A percentile compares a stretch with the other conserved stretches of the same genome.
Evolutionary conservation across 306 rosid genomes (phyloP).

Genomic region (Calophaca sinica): DNA sequence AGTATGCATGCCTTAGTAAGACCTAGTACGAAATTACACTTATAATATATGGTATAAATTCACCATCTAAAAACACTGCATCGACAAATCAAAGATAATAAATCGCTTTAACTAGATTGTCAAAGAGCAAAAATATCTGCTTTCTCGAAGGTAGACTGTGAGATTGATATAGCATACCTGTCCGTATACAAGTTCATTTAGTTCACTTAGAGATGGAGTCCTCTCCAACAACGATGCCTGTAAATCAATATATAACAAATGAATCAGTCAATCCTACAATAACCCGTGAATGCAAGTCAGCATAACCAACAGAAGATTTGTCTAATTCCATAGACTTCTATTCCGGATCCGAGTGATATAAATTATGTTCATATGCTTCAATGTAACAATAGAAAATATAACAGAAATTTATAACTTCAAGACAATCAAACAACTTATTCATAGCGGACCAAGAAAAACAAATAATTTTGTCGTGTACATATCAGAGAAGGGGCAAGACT

Average conservation of each 20-base stretch:
- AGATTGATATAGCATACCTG: slow-evolving; percentile 68
- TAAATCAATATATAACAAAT: slow-evolving; percentile 51
- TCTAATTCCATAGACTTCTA: slow-evolving; percentile 35
- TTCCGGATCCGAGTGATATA: not conserved
- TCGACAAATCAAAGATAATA: slow-evolving; percentile 42
- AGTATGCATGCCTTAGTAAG: not conserved
- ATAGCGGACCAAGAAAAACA: slow-evolving; percentile 25
- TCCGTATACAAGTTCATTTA: slow-evolving; percentile 90
- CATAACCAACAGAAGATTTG: slow-evolving; percentile 3
- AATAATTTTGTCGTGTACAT: slow-evolving; percentile 17
- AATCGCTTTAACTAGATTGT: slow-evolving; percentile 21
- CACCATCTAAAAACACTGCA: slow-evolving; percentile 21
- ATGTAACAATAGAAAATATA: not conserved
- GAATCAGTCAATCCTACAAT: slow-evolving; percentile 18
- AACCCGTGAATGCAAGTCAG: slow-evolving; percentile 34
- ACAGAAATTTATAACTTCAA: slow-evolving; percentile 9
- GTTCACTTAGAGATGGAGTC: slow-evolving; percentile 91
- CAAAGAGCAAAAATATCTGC: slow-evolving; percentile 32
- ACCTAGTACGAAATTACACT: not conserved
- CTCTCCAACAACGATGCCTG: slow-evolving; percentile 92
- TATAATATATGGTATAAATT: not conserved
- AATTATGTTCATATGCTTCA: slow-evolving; percentile 16
- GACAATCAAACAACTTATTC: slow-evolving; percentile 35
- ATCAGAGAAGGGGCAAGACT: slow-evolving; percentile 27
- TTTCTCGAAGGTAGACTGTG: slow-evolving; percentile 13